These are phyloP conservation scores for Marchantia polymorpha DNA, from an alignment of 225 moss, liverwort and hornwort species.

Conservation along the genomic window DNA sequence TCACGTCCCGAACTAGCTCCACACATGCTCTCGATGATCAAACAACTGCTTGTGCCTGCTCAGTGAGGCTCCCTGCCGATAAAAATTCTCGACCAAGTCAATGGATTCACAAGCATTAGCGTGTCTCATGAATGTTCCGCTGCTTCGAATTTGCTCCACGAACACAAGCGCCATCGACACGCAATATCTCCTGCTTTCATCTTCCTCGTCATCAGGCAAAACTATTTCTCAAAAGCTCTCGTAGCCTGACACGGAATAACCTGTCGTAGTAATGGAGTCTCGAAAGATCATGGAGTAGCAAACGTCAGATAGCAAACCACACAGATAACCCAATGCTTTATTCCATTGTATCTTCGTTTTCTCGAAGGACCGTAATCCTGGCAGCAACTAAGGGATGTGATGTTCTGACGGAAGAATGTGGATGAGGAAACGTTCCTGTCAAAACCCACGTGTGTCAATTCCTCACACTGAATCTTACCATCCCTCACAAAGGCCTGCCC, in stretches of 20 bases:
- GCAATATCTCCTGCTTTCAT: too few relatives aligned
- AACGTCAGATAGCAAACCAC: background rate
- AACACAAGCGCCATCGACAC: too few relatives aligned
- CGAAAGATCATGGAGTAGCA: background rate
- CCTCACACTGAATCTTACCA: background rate
- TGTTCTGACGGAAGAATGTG: background rate
- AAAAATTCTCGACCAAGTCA: too few relatives aligned
- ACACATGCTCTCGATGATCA: too few relatives aligned
- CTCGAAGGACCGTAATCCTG: background rate
- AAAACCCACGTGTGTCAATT: background rate
- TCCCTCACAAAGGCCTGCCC: background rate
- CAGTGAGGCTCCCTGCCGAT: too few relatives aligned
- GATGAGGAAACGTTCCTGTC: background rate
- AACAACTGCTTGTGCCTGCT: too few relatives aligned
- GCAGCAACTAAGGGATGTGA: background rate
- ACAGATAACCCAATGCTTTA: background rate
- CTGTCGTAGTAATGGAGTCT: background rate
- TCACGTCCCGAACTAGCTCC: too few relatives aligned
- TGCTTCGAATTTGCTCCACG: too few relatives aligned
- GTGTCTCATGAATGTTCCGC: too few relatives aligned
- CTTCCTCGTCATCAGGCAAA: too few relatives aligned
- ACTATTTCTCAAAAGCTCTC: background rate
- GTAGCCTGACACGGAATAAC: background rate
- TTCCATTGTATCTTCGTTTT: background rate
- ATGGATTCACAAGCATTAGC: too few relatives aligned